These are phyloP conservation scores for Lablab purpureus DNA, from an alignment of 306 rosid genomes.

Conservation along the genomic window DNA sequence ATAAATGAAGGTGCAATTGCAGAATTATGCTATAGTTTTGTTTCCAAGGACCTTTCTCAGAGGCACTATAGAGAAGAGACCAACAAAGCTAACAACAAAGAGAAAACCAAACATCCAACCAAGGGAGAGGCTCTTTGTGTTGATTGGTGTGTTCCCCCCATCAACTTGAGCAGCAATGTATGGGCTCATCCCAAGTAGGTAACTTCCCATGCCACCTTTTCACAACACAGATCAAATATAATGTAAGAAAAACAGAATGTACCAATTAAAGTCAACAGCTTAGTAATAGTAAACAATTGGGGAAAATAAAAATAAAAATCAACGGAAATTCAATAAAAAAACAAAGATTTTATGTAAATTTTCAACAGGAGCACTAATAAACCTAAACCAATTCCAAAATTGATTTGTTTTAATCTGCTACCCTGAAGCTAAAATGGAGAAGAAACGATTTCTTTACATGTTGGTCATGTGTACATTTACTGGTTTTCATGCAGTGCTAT, in stretches of 20 bases:
- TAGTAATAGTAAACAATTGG: background rate
- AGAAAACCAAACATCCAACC: conserved; percentile 85
- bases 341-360: background rate
- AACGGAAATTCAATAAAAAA: background rate
- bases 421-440: background rate
- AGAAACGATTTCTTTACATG: background rate
- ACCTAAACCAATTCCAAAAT: background rate
- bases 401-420: background rate
- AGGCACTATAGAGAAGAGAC: conserved; percentile 78
- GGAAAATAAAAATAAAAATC: background rate
- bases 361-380: background rate
- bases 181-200: conserved; percentile 77
- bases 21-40: background rate
- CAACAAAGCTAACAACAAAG: conserved; percentile 75
- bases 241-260: background rate
- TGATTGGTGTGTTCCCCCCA: conserved; percentile 59
- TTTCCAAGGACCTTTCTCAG: conserved; percentile 65
- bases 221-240: background rate
- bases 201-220: conserved; percentile 82
- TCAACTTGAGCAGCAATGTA: conserved; percentile 64
- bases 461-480: background rate
- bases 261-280: background rate
- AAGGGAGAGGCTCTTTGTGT: conserved; percentile 59
- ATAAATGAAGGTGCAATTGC: background rate
- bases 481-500: background rate